phyloP scores from a whole-genome alignment of 352 stramenopile genomes.

The Plasmopara halstedii region DNA sequence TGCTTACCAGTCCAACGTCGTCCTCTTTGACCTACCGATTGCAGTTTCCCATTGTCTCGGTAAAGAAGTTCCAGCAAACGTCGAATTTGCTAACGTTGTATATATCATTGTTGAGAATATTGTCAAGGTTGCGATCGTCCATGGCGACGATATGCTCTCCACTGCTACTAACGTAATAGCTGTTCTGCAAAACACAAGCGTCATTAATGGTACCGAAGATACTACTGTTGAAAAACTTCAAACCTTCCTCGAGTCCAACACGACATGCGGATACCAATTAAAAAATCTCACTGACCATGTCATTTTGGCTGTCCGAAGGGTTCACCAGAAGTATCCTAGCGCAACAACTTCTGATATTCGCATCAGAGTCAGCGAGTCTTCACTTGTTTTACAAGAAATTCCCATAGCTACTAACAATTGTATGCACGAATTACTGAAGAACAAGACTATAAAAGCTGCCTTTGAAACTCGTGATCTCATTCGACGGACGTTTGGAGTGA shows the following conservation, averaged over 20 bases:
- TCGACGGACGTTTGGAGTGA: conserved; percentile 18
- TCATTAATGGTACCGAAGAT: conserved; percentile 8
- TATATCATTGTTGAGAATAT: conserved; percentile 17
- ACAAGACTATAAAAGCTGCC: conserved; percentile 12
- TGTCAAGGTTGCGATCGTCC: conserved; percentile 17
- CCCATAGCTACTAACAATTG: conserved; percentile 26
- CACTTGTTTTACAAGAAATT: conserved; percentile 19
- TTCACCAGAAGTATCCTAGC: conserved; percentile 10
- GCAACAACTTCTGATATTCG: conserved; percentile 18
- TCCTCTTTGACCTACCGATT: conserved; percentile 18
- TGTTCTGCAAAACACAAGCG: conserved; percentile 11
- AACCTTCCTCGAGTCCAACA: conserved; percentile 22
- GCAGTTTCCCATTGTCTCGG: conserved; percentile 23
- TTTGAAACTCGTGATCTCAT: conserved; percentile 25
- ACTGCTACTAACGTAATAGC: conserved; percentile 12
- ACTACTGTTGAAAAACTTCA: conserved; percentile 18
- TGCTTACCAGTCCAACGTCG: conserved; percentile 23
- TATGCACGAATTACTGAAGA: conserved; percentile 16
- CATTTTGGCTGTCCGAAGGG: conserved; percentile 7
- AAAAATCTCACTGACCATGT: conserved; percentile 26
- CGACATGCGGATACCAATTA: conserved; percentile 23
- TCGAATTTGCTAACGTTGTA: conserved; percentile 8
- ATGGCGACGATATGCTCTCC: conserved; percentile 22
- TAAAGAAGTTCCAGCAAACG: conserved; percentile 4
- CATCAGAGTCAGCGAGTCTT: conserved; percentile 16